Conservation (phyloP, 208 protist species). For the Porcisia hertigi region DNA sequence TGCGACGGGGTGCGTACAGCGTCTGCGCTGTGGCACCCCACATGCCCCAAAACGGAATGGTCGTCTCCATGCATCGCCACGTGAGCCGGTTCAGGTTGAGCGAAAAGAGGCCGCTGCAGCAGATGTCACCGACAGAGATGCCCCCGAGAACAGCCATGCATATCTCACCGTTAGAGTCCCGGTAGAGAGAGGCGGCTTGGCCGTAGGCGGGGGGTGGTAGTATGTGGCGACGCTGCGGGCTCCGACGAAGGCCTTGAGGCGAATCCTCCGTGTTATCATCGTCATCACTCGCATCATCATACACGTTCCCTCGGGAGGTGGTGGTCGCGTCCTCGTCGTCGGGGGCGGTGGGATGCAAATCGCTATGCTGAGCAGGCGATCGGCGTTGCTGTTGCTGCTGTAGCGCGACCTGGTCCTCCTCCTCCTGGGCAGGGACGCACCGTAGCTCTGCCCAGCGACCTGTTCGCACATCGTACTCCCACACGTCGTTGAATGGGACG, state of each 20-base stretch:
- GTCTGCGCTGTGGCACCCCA: slow-evolving; percentile 61
- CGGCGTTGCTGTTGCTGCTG: neutral
- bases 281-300: neutral
- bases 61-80: slow-evolving; percentile 40
- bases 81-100: slow-evolving; percentile 37
- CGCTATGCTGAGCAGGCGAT: neutral
- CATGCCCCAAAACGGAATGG: slow-evolving; percentile 18
- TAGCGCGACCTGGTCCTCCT: neutral
- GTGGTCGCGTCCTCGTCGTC: neutral
- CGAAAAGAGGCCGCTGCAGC: slow-evolving; percentile 28
- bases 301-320: neutral
- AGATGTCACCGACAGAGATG: slow-evolving; percentile 28
- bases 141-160: slow-evolving; percentile 57
- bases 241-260: neutral
- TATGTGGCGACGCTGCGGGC: slow-evolving; percentile 17
- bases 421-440: slow-evolving; percentile 14
- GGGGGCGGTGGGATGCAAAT: neutral
- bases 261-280: neutral
- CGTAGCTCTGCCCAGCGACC: slow-evolving; percentile 45
- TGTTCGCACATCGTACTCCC: slow-evolving; percentile 45
- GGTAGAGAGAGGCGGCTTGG: slow-evolving; percentile 40
- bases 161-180: slow-evolving; percentile 17
- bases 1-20: slow-evolving; percentile 30
- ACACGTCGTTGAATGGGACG: slow-evolving; percentile 55
- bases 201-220: slow-evolving; percentile 66